phyloP scores from a whole-genome alignment of 2,329 filamentous ascomycete genomes.

The Fusarium bactridioides region DNA sequence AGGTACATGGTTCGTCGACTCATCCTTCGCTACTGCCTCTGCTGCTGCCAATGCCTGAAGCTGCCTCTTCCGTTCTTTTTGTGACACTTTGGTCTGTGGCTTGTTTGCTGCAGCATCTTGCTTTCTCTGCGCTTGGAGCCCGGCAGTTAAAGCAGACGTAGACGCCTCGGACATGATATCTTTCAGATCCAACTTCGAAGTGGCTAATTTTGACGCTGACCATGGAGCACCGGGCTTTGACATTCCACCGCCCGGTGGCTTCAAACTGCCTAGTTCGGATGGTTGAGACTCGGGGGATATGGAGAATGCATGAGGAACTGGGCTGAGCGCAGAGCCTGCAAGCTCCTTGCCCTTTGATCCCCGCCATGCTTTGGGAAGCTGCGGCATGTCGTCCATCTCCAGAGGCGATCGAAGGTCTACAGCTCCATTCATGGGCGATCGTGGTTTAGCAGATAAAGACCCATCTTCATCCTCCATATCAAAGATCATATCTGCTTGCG shows the following conservation, averaged over 20 bases:
- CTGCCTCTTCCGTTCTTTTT: conserved; percentile 89
- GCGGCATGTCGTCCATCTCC: conserved; percentile 42
- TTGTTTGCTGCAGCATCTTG: conserved; percentile 51
- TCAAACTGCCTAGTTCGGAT: conserved; percentile 4
- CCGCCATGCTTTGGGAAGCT: conserved; percentile 44
- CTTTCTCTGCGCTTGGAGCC: conserved; percentile 59
- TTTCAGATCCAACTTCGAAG: conserved; percentile 74
- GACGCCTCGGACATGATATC: conserved; percentile 75
- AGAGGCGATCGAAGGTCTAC: conserved; percentile 30
- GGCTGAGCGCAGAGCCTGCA: conserved; percentile 17
- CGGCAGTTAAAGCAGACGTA: conserved; percentile 62
- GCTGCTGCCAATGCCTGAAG: conserved; percentile 69
- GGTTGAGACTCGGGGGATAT: conserved; percentile 29
- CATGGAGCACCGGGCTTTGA: conserved; percentile 55
- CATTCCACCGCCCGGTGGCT: background rate
- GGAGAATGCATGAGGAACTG: conserved; percentile 24
- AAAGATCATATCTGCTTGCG: conserved; percentile 83
- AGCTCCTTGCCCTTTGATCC: conserved; percentile 41
- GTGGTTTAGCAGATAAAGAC: conserved; percentile 42
- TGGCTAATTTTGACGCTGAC: conserved; percentile 60
- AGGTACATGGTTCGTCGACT: conserved; percentile 46
- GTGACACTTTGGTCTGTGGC: conserved; percentile 73
- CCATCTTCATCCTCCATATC: conserved; percentile 85
- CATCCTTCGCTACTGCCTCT: conserved; percentile 50
- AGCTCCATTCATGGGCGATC: conserved; percentile 34